Percentiles rank a stretch among this genome's conserved stretches.
These are phyloP conservation scores for Emiliania huxleyi DNA, from an alignment of 78 protist species.

Conservation along the genomic window DNA sequence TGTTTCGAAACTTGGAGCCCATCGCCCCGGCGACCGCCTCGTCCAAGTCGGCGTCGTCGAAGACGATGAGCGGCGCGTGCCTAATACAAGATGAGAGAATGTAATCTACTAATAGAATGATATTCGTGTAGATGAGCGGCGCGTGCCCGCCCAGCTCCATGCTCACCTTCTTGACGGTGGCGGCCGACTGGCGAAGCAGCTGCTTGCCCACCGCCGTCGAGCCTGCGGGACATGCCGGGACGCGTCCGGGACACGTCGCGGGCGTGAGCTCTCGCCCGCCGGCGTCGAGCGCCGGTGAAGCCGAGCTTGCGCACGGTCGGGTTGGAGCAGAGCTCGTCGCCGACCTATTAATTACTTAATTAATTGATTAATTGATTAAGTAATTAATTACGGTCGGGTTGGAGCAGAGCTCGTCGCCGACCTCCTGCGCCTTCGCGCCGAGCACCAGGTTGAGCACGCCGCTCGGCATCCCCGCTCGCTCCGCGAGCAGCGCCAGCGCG, in stretches of 20 bases:
- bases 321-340: background rate
- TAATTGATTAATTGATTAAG: no score
- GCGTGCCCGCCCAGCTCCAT: constrained; percentile 64
- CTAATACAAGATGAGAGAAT: no score
- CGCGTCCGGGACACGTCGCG: no score
- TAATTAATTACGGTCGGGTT: background rate
- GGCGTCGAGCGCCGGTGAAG: constrained; percentile 50
- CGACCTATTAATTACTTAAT: no score
- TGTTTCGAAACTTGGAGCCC: constrained; percentile 46
- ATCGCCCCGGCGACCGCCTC: constrained; percentile 44
- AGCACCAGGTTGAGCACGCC: constrained; percentile 56
- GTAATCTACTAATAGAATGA: no score
- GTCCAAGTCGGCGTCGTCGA: constrained; percentile 53
- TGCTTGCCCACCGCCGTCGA: constrained; percentile 52
- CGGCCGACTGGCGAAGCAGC: constrained; percentile 7
- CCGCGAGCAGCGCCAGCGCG: constrained; percentile 48
- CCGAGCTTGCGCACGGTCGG: constrained; percentile 29
- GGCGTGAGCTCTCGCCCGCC: no score
- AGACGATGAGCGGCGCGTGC: constrained; percentile 49
- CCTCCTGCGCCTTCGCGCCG: no score
- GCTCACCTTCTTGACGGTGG: constrained; percentile 32
- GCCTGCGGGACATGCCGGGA: no score
- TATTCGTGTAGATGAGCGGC: no score
- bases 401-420: constrained; percentile 27
- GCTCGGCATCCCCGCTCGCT: constrained; percentile 39